Evolutionary conservation across 2,329 filamentous ascomycete genomes (phyloP).

Genomic region (Ophiostoma novo-ulmi): DNA sequence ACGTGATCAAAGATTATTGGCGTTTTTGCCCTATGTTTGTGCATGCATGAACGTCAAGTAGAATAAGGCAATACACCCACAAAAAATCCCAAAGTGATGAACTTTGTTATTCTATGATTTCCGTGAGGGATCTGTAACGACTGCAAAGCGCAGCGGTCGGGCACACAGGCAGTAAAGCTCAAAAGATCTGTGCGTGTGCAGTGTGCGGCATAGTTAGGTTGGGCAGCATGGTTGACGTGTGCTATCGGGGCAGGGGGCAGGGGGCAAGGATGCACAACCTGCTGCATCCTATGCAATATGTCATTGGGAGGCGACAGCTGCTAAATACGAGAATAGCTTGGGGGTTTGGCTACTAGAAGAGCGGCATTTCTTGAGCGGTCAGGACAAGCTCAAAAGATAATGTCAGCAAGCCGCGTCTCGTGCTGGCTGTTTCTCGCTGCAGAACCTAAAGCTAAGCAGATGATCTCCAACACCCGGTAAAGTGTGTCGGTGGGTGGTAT

Average conservation of each 20-base stretch:
- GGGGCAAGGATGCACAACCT: slow-evolving; percentile 4
- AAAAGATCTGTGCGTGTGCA: not conserved
- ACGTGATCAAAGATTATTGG: not conserved
- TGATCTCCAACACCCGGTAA: not conserved
- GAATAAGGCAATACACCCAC: not conserved
- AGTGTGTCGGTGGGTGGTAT: not conserved
- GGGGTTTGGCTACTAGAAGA: not conserved
- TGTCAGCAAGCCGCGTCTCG: not conserved
- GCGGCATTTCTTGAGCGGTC: no score
- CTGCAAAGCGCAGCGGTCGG: not conserved
- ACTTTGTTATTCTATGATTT: not conserved
- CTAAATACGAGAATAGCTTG: not conserved
- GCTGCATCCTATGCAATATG: not conserved
- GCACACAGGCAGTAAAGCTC: not conserved
- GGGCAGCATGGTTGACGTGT: slow-evolving; percentile 11
- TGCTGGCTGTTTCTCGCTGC: not conserved
- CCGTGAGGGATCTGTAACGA: not conserved
- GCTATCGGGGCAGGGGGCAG: not conserved
- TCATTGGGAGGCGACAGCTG: not conserved
- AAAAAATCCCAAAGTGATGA: not conserved
- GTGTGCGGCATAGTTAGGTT: not conserved
- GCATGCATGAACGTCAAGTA: not conserved
- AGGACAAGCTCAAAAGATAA: not conserved
- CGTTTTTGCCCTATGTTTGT: not conserved
- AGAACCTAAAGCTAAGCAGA: not conserved